Evolutionary conservation across 2,329 filamentous ascomycete species (phyloP).

Genomic region (Fusarium hainanense): DNA sequence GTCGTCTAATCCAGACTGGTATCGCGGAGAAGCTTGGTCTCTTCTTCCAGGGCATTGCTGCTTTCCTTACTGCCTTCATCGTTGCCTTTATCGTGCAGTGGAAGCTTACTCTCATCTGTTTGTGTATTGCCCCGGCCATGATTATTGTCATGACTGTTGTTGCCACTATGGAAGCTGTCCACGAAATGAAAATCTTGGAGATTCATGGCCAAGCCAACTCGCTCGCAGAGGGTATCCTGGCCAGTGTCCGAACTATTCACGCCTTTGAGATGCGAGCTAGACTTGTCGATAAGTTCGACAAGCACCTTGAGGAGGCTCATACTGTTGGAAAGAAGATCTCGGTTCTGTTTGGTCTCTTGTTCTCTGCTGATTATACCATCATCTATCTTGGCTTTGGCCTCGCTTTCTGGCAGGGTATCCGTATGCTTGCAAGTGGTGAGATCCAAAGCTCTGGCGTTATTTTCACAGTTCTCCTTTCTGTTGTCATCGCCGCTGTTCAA

Average conservation of each 20-base stretch:
- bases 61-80: constrained; percentile 54
- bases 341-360: constrained; percentile 53
- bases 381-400: constrained; percentile 57
- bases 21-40: constrained; percentile 56
- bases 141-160: constrained; percentile 50
- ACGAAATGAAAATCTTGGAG: constrained; percentile 50
- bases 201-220: constrained; percentile 50
- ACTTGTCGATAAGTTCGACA: constrained; percentile 54
- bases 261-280: constrained; percentile 56
- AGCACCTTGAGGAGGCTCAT: constrained; percentile 52
- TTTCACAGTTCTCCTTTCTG: constrained; percentile 56
- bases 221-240: constrained; percentile 53
- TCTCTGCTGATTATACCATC: constrained; percentile 54
- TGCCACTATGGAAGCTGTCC: constrained; percentile 47
- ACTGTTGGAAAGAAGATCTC: constrained; percentile 53
- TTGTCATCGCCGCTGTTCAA: constrained; percentile 53
- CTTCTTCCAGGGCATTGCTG: constrained; percentile 53
- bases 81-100: constrained; percentile 56
- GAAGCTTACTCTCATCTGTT: constrained; percentile 57
- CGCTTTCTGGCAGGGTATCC: constrained; percentile 59
- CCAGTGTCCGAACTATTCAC: constrained; percentile 55
- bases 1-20: constrained; percentile 55
- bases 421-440: constrained; percentile 52
- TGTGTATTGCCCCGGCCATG: constrained; percentile 49
- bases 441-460: constrained; percentile 53